Conservation (phyloP, 2,329 filamentous ascomycete genomes). For the Akanthomyces dipterigenus region DNA sequence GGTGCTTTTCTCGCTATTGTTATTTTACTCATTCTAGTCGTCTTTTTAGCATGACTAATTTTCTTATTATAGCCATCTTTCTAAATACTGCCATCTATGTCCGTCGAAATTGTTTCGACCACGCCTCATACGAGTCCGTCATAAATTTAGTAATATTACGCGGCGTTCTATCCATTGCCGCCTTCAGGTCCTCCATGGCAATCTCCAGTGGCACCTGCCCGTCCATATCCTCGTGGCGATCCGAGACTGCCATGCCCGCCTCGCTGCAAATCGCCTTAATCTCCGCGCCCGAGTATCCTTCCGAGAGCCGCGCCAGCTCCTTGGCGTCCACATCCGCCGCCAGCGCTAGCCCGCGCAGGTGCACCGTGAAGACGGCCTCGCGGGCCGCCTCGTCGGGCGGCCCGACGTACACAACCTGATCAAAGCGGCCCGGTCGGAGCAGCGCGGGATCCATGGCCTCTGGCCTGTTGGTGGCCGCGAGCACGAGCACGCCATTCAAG, state of each 20-base stretch:
- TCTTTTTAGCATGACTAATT: too few relatives aligned
- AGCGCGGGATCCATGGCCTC: slow-evolving; percentile 80
- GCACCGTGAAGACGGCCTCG: slow-evolving; percentile 67
- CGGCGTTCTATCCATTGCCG: slow-evolving; percentile 39
- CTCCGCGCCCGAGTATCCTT: slow-evolving; percentile 83
- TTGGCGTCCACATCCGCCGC: slow-evolving; percentile 57
- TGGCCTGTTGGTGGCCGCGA: slow-evolving; percentile 88
- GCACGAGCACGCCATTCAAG: slow-evolving; percentile 73
- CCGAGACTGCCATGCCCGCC: slow-evolving; percentile 37
- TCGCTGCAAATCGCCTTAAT: slow-evolving; percentile 50
- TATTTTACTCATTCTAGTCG: not conserved
- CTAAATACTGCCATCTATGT: slow-evolving; percentile 5
- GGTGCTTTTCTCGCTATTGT: not conserved
- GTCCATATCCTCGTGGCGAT: slow-evolving; percentile 26
- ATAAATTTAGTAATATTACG: slow-evolving; percentile 54
- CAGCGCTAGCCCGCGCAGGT: slow-evolving; percentile 55
- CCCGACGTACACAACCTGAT: slow-evolving; percentile 77
- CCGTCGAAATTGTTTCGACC: slow-evolving; percentile 36
- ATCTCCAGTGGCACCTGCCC: slow-evolving; percentile 27
- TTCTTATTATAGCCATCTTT: not conserved
- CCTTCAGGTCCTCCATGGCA: slow-evolving; percentile 36
- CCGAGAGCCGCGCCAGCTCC: slow-evolving; percentile 55
- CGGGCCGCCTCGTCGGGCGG: slow-evolving; percentile 69
- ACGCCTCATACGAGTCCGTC: slow-evolving; percentile 51
- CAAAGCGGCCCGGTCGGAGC: slow-evolving; percentile 78